Conservation (phyloP, 2,329 filamentous ascomycete species). For the Neocucurbitaria cava region DNA sequence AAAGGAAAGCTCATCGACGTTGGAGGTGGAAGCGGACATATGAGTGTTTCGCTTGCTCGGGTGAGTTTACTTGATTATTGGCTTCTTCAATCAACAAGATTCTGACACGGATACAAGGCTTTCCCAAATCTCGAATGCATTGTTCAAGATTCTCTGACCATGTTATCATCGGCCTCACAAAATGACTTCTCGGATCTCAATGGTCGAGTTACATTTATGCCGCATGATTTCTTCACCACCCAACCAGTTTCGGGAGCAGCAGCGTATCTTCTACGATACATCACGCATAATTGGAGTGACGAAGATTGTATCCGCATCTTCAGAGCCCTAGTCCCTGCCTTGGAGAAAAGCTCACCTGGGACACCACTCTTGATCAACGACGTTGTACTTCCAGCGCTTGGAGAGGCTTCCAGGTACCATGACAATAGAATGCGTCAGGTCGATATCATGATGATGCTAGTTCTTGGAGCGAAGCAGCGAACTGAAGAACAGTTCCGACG, state of each 20-base stretch:
- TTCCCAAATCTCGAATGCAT: slow-evolving; percentile 23
- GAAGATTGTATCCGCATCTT: slow-evolving; percentile 48
- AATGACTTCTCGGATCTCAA: slow-evolving; percentile 18
- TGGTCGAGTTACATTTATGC: slow-evolving; percentile 25
- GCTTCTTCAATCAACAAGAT: background rate
- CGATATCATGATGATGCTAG: slow-evolving; percentile 41
- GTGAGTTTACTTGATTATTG: slow-evolving; percentile 19
- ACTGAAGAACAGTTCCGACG: slow-evolving; percentile 19
- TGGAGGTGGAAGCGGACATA: slow-evolving; percentile 37
- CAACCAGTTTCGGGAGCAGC: slow-evolving; percentile 33
- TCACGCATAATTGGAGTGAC: slow-evolving; percentile 53
- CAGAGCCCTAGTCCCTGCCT: slow-evolving; percentile 39
- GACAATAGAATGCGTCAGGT: slow-evolving; percentile 38
- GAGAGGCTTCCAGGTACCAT: slow-evolving; percentile 19
- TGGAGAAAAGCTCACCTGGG: slow-evolving; percentile 33
- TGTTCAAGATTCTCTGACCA: slow-evolving; percentile 24
- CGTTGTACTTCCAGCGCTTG: slow-evolving; percentile 35
- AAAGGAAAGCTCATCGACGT: slow-evolving; percentile 39
- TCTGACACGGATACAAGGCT: slow-evolving; percentile 5
- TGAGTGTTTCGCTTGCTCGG: slow-evolving; percentile 22
- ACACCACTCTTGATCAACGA: slow-evolving; percentile 47
- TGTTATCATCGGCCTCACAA: slow-evolving; percentile 15
- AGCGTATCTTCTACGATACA: slow-evolving; percentile 49
- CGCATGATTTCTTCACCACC: slow-evolving; percentile 29
- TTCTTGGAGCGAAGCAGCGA: slow-evolving; percentile 30